Conservation (phyloP, 2,329 filamentous ascomycete species). For the Colletotrichum destructivum region DNA sequence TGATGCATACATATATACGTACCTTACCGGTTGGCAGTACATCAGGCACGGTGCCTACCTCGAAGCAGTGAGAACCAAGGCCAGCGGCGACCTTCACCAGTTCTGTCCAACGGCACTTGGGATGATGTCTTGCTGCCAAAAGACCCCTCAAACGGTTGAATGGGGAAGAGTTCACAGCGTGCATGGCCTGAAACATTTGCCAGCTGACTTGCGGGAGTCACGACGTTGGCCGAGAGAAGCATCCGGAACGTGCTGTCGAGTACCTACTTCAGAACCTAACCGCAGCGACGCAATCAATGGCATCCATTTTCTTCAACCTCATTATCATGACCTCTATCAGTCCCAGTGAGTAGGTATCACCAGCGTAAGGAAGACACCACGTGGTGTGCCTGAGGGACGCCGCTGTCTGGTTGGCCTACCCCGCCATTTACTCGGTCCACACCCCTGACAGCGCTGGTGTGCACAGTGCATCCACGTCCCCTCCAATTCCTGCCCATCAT, state of each 20-base stretch:
- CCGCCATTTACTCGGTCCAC: conserved; percentile 42
- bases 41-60: too few relatives aligned
- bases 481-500: conserved; percentile 36
- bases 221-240: neutral
- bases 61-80: too few relatives aligned
- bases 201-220: conserved; percentile 22
- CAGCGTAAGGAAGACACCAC: conserved; percentile 14
- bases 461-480: conserved; percentile 41
- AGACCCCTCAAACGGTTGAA: conserved; percentile 30
- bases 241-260: neutral
- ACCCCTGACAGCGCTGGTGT: conserved; percentile 30
- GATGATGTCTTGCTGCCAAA: conserved; percentile 29
- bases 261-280: neutral
- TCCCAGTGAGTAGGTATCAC: neutral
- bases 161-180: conserved; percentile 21
- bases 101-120: conserved; percentile 13
- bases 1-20: neutral
- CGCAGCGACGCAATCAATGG: neutral
- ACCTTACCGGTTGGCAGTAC: too few relatives aligned
- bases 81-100: neutral
- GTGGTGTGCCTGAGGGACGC: conserved; percentile 37
- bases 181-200: conserved; percentile 38
- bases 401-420: conserved; percentile 39
- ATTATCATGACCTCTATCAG: neutral
- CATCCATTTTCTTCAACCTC: neutral